Evolutionary conservation across 345 rosid species (phyloP).

Genomic region (Salix suchowensis): DNA sequence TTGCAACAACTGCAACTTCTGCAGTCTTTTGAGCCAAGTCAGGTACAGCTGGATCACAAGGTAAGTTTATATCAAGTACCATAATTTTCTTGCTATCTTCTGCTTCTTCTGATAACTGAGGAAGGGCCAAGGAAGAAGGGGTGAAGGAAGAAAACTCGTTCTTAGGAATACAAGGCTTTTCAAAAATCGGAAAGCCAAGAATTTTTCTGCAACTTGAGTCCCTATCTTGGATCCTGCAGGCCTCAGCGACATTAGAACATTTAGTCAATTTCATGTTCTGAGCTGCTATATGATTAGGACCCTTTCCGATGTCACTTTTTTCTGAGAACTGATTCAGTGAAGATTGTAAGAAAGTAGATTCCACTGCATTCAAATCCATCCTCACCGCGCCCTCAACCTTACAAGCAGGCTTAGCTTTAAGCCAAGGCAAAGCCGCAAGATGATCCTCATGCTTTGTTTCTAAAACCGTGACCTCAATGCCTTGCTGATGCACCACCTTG

Average conservation of each 20-base stretch:
- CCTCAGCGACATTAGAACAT: slow-evolving; percentile 32
- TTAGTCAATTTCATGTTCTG: slow-evolving; percentile 39
- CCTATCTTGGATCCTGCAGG: slow-evolving; percentile 28
- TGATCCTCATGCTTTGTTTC: slow-evolving; percentile 44
- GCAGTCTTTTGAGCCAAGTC: slow-evolving; percentile 33
- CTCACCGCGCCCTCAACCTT: slow-evolving; percentile 36
- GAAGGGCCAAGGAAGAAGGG: slow-evolving; percentile 27
- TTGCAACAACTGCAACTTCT: slow-evolving; percentile 30
- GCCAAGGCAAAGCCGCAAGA: slow-evolving; percentile 57
- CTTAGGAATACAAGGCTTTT: slow-evolving; percentile 34
- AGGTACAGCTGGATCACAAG: slow-evolving; percentile 53
- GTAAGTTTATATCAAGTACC: slow-evolving; percentile 73
- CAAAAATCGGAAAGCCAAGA: slow-evolving; percentile 50
- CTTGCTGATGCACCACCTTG: slow-evolving; percentile 24
- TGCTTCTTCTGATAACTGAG: slow-evolving; percentile 34
- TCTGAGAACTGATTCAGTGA: slow-evolving; percentile 30
- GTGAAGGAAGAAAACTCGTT: slow-evolving; percentile 35
- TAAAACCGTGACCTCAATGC: slow-evolving; percentile 36
- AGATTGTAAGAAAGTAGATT: slow-evolving; percentile 31
- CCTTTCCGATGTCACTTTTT: slow-evolving; percentile 33
- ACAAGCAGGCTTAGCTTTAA: slow-evolving; percentile 39
- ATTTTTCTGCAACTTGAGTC: slow-evolving; percentile 42
- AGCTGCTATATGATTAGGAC: slow-evolving; percentile 23
- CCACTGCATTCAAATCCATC: slow-evolving; percentile 40
- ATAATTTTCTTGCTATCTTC: slow-evolving; percentile 38